Percentiles rank a stretch among this genome's conserved stretches.
Evolutionary conservation across 257 asterid genomes (phyloP).

Genomic region (Echites panduratus): DNA sequence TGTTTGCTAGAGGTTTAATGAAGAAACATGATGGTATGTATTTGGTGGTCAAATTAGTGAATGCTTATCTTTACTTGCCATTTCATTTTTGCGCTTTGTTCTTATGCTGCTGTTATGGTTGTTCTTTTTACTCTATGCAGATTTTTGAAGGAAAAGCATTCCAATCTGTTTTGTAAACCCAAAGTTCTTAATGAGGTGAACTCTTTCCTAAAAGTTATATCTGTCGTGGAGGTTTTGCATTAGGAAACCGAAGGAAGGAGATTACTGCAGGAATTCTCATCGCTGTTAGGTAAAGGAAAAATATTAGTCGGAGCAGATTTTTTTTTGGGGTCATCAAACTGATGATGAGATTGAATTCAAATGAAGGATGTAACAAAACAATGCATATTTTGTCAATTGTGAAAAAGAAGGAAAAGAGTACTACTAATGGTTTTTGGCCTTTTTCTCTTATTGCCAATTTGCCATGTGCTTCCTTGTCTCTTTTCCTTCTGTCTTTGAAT

Average conservation of each 20-base stretch:
- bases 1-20: conserved; percentile 66
- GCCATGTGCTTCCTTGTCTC: conserved; percentile 7
- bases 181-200: conserved; percentile 20
- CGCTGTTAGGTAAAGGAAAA: conserved; percentile 13
- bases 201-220: too few relatives aligned
- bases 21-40: conserved; percentile 87
- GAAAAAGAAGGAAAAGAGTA: neutral
- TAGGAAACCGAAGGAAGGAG: conserved; percentile 5
- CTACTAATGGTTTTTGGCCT: conserved; percentile 1
- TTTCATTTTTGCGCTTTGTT: conserved; percentile 1
- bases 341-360: conserved; percentile 3
- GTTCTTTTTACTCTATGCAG: conserved; percentile 26
- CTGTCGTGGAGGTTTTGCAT: too few relatives aligned
- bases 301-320: conserved; percentile 28
- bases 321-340: conserved; percentile 26
- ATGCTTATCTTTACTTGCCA: neutral
- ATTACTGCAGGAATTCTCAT: conserved; percentile 16
- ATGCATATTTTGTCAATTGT: neutral
- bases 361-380: conserved; percentile 2
- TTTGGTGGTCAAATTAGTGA: neutral
- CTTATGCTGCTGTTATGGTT: conserved; percentile 19
- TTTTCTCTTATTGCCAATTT: conserved; percentile 4
- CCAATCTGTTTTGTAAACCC: conserved; percentile 15
- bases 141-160: conserved; percentile 39
- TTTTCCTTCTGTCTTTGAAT: neutral